These are phyloP conservation scores for Sporormia fimetaria DNA, from an alignment of 495 filamentous ascomycete species.

Conservation along the genomic window DNA sequence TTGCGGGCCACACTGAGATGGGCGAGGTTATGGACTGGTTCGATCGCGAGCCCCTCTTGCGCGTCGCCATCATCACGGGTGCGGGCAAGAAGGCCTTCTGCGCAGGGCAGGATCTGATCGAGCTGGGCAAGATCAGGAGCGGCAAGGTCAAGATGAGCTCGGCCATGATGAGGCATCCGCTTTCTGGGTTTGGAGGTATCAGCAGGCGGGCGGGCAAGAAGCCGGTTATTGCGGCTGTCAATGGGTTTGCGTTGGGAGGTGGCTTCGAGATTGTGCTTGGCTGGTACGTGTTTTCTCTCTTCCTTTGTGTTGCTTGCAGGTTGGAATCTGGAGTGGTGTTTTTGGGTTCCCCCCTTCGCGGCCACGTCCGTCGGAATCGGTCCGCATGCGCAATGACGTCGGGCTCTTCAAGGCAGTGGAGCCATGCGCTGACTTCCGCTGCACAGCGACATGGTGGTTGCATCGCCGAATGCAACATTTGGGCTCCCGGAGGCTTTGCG, in stretches of 20 bases:
- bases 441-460: conserved; percentile 28
- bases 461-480: conserved; percentile 25
- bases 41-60: conserved; percentile 43
- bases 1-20: conserved; percentile 42
- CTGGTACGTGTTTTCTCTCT: too few species aligned
- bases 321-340: too few species aligned
- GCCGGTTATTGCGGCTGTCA: conserved; percentile 29
- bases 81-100: conserved; percentile 45
- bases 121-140: conserved; percentile 20
- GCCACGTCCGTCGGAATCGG: too few species aligned
- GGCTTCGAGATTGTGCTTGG: conserved; percentile 29
- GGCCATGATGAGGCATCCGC: conserved; percentile 23
- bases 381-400: too few species aligned
- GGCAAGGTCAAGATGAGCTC: conserved; percentile 7
- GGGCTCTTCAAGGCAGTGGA: too few species aligned
- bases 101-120: conserved; percentile 45
- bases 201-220: conserved; percentile 27
- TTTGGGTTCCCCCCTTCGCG: too few species aligned
- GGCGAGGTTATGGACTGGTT: conserved; percentile 46
- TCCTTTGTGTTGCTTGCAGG: too few species aligned
- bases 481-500: conserved; percentile 28
- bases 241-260: conserved; percentile 29
- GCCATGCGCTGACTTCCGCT: too few species aligned
- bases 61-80: conserved; percentile 47
- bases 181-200: conserved; percentile 24